phyloP scores from a whole-genome alignment of 2,329 filamentous ascomycete species.

The Diaporthe sp. region DNA sequence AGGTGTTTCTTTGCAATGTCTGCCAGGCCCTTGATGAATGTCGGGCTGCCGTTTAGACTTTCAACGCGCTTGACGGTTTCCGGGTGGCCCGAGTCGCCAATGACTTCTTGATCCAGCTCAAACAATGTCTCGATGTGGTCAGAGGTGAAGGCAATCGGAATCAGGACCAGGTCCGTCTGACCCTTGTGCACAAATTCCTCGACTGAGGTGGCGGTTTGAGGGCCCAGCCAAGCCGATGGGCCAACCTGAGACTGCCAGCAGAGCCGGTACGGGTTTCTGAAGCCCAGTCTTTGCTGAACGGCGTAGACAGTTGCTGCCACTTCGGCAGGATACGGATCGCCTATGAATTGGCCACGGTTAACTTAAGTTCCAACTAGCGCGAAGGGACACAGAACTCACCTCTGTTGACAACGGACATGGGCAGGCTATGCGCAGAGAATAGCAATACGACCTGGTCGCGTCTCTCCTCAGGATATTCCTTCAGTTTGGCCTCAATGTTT shows the following conservation, averaged over 20 bases:
- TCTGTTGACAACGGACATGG: conserved; percentile 97
- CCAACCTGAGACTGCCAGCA: conserved; percentile 99
- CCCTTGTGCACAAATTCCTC: conserved; percentile 91
- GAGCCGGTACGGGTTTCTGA: conserved; percentile 91
- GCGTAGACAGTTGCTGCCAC: conserved; percentile 96
- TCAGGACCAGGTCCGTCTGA: conserved; percentile 89
- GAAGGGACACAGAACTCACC: conserved; percentile 58
- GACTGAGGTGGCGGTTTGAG: conserved; percentile 91
- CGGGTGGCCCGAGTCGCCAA: conserved; percentile 83
- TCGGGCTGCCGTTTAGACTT: conserved; percentile 89
- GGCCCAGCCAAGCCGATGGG: conserved; percentile 93
- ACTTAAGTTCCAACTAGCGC: conserved; percentile 25
- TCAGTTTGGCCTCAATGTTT: conserved; percentile 89
- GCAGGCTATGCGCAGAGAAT: conserved; percentile 95
- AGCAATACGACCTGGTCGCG: conserved; percentile 86
- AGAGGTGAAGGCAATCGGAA: conserved; percentile 98
- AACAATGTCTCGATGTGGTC: conserved; percentile 98
- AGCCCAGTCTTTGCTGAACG: conserved; percentile 92
- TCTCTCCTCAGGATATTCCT: conserved; percentile 85
- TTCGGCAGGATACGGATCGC: conserved; percentile 95
- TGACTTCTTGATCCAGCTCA: conserved; percentile 94
- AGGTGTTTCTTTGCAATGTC: conserved; percentile 88
- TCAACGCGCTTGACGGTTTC: conserved; percentile 91
- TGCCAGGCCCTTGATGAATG: conserved; percentile 92
- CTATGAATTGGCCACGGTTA: conserved; percentile 57